Conservation (phyloP, 371 early-diverging fungal genomes). For the Blastocladiella emersonii region DNA sequence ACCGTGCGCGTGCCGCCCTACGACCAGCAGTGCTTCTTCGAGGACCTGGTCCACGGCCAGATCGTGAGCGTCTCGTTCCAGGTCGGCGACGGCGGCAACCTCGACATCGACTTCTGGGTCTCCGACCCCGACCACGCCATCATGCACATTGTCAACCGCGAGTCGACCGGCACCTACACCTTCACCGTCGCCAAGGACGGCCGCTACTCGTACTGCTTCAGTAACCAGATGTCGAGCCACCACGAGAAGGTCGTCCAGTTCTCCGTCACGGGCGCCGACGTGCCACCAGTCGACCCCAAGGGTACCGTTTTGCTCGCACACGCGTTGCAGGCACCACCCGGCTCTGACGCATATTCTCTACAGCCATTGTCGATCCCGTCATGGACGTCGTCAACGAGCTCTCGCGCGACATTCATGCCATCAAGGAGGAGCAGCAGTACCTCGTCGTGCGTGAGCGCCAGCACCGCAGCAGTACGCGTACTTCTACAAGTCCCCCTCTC, state of each 20-base stretch:
- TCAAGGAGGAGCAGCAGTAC: conserved; percentile 61
- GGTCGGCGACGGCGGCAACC: conserved; percentile 52
- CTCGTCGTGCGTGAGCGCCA: conserved; percentile 49
- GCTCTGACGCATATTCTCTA: conserved; percentile 7
- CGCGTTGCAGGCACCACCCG: background rate
- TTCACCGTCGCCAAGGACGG: conserved; percentile 40
- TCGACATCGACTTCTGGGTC: conserved; percentile 62
- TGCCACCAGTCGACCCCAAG: background rate
- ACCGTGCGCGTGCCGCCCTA: conserved; percentile 6
- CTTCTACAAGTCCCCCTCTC: no score
- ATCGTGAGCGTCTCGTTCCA: conserved; percentile 49
- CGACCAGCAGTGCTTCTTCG: conserved; percentile 18
- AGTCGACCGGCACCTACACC: conserved; percentile 35
- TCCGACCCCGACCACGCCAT: conserved; percentile 30
- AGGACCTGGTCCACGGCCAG: conserved; percentile 36
- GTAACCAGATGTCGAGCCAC: conserved; percentile 38
- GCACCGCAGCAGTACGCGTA: conserved; percentile 52
- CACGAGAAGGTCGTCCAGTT: conserved; percentile 40
- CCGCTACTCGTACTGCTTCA: conserved; percentile 59
- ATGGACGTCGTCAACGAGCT: conserved; percentile 49
- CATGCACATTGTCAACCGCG: conserved; percentile 27
- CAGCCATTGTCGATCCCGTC: conserved; percentile 42
- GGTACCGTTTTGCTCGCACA: conserved; percentile 2
- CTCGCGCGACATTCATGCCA: conserved; percentile 42
- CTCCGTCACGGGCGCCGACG: conserved; percentile 22